Base-by-base conservation (phyloP, 192 early-diverging fungal species). In the Mortierella claussenii region DNA sequence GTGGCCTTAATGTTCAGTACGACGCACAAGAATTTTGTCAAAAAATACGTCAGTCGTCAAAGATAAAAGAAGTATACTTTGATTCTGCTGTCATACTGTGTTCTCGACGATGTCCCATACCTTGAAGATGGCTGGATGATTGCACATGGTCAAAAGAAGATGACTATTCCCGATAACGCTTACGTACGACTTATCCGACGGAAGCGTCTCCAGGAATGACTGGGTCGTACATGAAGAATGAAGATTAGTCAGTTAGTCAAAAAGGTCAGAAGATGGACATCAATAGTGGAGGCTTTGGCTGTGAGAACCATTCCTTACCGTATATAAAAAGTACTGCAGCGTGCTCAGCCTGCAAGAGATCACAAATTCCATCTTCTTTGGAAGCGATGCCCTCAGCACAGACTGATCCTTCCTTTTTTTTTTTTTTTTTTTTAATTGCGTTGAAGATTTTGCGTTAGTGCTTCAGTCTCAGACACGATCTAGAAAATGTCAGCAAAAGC, bases 341-440 rank as follows among this genome's bases (percentile, higher is more conserved):
- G 40, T 43, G 10, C 86, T 85, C 27, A 94, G 74, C 56, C 79
- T 81, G 52, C 88, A 89, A n/a, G 79, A 73, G 12, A 96, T 86
- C 5, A 90, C 65, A 60, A 83, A 92, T 57, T 96, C 95, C 24
- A 65, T 78, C 60, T 95, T 96, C 44, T 79, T 76, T 15, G 89
- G 89, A 11, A 96, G 73, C 28, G 90, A 85, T 2, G 67, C 54
- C 12, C 78, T 68, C 44, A 93, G 60, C 13, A 89, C 68, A 4
- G 47, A 45, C 1, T 74, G 61, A 55, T 90, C 87, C 49, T 80
- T 71, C 58, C 87, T 88, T 34, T 58, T 34, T 48, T 23, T 53
- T 27, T n/a, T n/a, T n/a, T n/a, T n/a, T n/a, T n/a, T n/a, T n/a
- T n/a, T n/a, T n/a, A n/a, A n/a, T n/a, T n/a, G n/a, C n/a, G n/a